phyloP scores from a whole-genome alignment of 768 basidiomycete genomes.

The Grammothele lineata region DNA sequence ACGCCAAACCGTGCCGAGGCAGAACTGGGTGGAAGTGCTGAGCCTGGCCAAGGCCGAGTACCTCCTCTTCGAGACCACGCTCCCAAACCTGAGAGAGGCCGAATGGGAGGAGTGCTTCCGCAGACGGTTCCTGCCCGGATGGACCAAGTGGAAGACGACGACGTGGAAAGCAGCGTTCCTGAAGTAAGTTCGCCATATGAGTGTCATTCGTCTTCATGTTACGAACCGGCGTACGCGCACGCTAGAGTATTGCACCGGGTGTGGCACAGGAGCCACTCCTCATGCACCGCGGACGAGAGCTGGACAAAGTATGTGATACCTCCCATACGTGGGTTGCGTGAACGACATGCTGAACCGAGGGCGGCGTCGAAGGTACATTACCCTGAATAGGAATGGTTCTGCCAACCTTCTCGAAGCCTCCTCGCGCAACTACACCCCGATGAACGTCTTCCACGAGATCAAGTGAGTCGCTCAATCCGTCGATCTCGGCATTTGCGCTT shows the following conservation, averaged over 20 bases:
- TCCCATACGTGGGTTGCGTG: background rate
- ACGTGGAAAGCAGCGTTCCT: conserved; percentile 64
- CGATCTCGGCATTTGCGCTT: conserved; percentile 1
- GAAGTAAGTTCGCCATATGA: conserved; percentile 43
- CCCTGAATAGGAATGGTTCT: conserved; percentile 70
- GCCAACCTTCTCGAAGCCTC: conserved; percentile 67
- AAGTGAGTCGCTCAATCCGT: conserved; percentile 44
- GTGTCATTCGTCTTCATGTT: background rate
- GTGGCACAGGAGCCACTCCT: conserved; percentile 63
- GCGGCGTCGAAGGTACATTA: conserved; percentile 51
- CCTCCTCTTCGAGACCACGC: conserved; percentile 61
- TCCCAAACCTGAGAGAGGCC: conserved; percentile 58
- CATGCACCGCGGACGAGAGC: conserved; percentile 75
- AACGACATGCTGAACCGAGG: background rate
- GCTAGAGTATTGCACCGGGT: conserved; percentile 56
- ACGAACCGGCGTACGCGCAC: background rate
- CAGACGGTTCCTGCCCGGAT: conserved; percentile 72
- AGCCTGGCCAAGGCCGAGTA: conserved; percentile 57
- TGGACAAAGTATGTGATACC: conserved; percentile 67
- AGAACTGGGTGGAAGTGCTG: conserved; percentile 78
- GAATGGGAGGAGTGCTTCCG: conserved; percentile 79
- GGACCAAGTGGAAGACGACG: conserved; percentile 66
- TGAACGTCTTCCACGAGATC: conserved; percentile 66
- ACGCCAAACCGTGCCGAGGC: conserved; percentile 59
- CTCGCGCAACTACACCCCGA: conserved; percentile 65